Evolutionary conservation across 768 basidiomycete genomes (phyloP).

Genomic region (Pulveroboletus ravenelii): DNA sequence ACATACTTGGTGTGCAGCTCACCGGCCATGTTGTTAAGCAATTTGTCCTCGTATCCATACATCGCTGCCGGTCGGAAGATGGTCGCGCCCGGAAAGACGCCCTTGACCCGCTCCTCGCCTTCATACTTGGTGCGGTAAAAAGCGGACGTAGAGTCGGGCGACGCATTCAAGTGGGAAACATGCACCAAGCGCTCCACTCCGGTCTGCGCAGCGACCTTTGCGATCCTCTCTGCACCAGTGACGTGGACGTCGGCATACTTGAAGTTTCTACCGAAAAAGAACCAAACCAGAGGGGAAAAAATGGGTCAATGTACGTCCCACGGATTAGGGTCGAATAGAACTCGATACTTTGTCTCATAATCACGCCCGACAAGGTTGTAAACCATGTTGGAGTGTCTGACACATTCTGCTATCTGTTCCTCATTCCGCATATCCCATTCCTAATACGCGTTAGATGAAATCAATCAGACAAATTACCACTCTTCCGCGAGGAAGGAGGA

Average conservation of each 20-base stretch:
- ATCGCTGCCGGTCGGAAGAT: slow-evolving; percentile 81
- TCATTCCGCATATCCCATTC: slow-evolving; percentile 96
- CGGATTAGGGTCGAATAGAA: slow-evolving; percentile 9
- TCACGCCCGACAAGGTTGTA: slow-evolving; percentile 95
- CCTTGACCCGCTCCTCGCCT: slow-evolving; percentile 83
- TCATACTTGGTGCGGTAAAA: slow-evolving; percentile 89
- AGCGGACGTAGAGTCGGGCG: slow-evolving; percentile 65
- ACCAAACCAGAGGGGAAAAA: neutral
- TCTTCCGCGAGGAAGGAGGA: slow-evolving; percentile 17
- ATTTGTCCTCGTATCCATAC: slow-evolving; percentile 94
- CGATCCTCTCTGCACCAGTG: slow-evolving; percentile 79
- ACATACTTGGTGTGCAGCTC: slow-evolving; percentile 40
- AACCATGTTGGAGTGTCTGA: slow-evolving; percentile 92
- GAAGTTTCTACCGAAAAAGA: slow-evolving; percentile 66
- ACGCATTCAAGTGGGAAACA: slow-evolving; percentile 92
- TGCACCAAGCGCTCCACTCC: slow-evolving; percentile 88
- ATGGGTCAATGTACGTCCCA: slow-evolving; percentile 13
- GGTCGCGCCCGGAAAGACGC: slow-evolving; percentile 79
- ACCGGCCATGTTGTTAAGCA: slow-evolving; percentile 91
- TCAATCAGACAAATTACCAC: slow-evolving; percentile 22
- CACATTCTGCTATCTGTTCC: slow-evolving; percentile 86
- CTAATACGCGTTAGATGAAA: slow-evolving; percentile 39
- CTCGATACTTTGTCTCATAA: slow-evolving; percentile 85
- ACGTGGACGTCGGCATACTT: slow-evolving; percentile 77
- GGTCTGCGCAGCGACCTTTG: slow-evolving; percentile 67